Conservation (phyloP, 768 basidiomycete species). For the Rubroboletus pulcherrimus region DNA sequence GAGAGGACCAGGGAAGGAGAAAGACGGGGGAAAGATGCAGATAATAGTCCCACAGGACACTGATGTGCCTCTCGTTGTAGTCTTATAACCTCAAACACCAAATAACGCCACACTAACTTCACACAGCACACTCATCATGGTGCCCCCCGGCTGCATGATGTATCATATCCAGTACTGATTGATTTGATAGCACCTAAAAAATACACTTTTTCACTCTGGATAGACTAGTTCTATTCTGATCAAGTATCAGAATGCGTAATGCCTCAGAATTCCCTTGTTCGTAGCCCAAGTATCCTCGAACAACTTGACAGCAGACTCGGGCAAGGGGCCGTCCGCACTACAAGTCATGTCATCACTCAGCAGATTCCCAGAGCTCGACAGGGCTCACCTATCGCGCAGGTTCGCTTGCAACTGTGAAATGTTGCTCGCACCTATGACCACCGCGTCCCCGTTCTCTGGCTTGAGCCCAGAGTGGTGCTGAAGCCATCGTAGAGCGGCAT, state of each 20-base stretch:
- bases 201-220: background rate
- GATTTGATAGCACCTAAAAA: background rate
- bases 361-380: background rate
- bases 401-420: background rate
- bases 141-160: no score
- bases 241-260: background rate
- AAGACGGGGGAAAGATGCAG: conserved; percentile 9
- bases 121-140: background rate
- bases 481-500: background rate
- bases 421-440: background rate
- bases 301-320: background rate
- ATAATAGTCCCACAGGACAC: conserved; percentile 3
- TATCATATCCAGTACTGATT: background rate
- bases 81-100: conserved; percentile 15
- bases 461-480: background rate
- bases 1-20: background rate
- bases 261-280: background rate
- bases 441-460: background rate
- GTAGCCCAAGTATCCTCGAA: background rate
- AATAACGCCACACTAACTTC: conserved; percentile 24
- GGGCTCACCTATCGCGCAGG: background rate
- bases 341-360: background rate
- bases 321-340: background rate
- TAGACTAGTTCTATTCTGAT: background rate
- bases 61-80: conserved; percentile 9